Conservation (phyloP, 176 grass and related monocot genomes). For the Saccharum spontaneum region DNA sequence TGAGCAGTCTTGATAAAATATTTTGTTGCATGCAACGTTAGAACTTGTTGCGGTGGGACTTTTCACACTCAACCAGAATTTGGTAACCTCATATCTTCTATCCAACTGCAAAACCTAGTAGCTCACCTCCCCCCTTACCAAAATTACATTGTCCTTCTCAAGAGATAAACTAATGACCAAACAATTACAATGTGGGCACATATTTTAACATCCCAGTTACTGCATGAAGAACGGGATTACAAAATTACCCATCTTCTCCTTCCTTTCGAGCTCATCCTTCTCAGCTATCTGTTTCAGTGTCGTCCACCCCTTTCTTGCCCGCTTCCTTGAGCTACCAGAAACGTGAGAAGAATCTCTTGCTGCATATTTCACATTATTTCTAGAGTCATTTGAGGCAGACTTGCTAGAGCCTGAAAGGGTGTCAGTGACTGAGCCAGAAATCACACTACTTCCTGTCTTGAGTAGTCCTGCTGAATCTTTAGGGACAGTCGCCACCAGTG, state of each 20-base stretch:
- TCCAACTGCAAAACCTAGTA: neutral
- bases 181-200: neutral
- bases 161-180: neutral
- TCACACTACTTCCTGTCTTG: slow-evolving; percentile 21
- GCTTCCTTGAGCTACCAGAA: slow-evolving; percentile 58
- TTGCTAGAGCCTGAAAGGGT: neutral
- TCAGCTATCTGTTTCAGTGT: slow-evolving; percentile 77
- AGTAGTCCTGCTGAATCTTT: slow-evolving; percentile 25
- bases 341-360: neutral
- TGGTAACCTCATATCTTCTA: neutral
- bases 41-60: neutral
- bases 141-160: neutral
- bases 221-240: slow-evolving; percentile 63
- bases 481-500: neutral
- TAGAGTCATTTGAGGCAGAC: slow-evolving; percentile 5
- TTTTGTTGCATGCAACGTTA: neutral
- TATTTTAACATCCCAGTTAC: neutral
- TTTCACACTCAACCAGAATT: neutral
- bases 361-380: slow-evolving; percentile 20
- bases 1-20: neutral
- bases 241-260: slow-evolving; percentile 59
- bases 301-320: slow-evolving; percentile 71
- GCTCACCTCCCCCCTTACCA: neutral
- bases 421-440: slow-evolving; percentile 25
- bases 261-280: slow-evolving; percentile 52